Percentiles rank a stretch among this genome's conserved stretches.
Conservation (phyloP, 768 basidiomycete species). For the Tulasnella sp. region DNA sequence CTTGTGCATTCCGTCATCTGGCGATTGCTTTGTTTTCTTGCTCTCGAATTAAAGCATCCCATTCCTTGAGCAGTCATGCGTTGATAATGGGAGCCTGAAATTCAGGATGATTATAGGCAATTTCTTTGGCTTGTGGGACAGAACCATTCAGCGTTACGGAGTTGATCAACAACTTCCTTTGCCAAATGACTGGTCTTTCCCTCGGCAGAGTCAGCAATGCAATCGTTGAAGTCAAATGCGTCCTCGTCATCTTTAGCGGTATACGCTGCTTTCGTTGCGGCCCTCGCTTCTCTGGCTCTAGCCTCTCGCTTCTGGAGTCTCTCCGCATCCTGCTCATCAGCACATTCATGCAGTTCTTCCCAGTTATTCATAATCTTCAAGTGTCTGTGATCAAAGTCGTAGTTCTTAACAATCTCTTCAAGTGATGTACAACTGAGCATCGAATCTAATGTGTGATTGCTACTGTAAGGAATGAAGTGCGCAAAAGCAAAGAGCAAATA, state of each 20-base stretch:
- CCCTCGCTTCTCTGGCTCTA: background rate
- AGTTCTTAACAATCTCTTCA: background rate
- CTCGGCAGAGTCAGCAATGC: background rate
- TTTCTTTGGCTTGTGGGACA: too few species aligned
- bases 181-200: background rate
- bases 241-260: background rate
- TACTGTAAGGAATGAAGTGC: background rate
- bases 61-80: background rate
- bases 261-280: background rate
- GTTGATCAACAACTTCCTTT: background rate
- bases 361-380: constrained; percentile 23
- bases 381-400: background rate
- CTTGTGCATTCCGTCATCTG: background rate
- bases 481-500: background rate
- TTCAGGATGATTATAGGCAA: too few species aligned
- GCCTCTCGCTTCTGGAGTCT: constrained; percentile 15
- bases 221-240: background rate
- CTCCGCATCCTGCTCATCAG: constrained; percentile 28
- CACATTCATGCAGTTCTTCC: constrained; percentile 27
- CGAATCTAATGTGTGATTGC: background rate
- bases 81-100: background rate
- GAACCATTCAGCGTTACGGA: background rate
- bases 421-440: background rate
- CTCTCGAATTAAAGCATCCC: background rate
- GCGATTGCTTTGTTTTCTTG: background rate